phyloP scores from a whole-genome alignment of 805 yeast genomes.

The Hanseniaspora nectarophila region DNA sequence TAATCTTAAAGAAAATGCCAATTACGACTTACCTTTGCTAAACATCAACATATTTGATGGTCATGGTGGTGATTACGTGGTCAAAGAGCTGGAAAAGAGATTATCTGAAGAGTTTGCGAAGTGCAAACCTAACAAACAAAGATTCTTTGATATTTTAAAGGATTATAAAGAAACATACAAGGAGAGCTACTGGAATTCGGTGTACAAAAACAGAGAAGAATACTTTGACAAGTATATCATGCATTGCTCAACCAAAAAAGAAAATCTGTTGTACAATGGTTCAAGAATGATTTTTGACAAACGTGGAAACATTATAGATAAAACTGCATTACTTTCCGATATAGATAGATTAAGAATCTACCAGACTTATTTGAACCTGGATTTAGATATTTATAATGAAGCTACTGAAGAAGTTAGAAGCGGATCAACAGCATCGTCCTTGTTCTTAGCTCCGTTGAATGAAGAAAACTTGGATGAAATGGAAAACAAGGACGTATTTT shows the following conservation, averaged over 20 bases:
- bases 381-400: slow-evolving; percentile 22
- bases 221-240: slow-evolving; percentile 29
- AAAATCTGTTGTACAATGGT: slow-evolving; percentile 26
- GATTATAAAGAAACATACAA: slow-evolving; percentile 32
- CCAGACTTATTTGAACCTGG: slow-evolving; percentile 25
- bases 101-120: slow-evolving; percentile 45
- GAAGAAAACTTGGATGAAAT: slow-evolving; percentile 16
- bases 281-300: slow-evolving; percentile 29
- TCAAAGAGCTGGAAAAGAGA: slow-evolving; percentile 44
- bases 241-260: slow-evolving; percentile 28
- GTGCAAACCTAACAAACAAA: slow-evolving; percentile 25
- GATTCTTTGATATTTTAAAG: slow-evolving; percentile 36
- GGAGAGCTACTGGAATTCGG: slow-evolving; percentile 68
- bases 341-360: slow-evolving; percentile 25
- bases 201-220: slow-evolving; percentile 40
- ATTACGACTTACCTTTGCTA: slow-evolving; percentile 34
- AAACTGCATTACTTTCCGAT: slow-evolving; percentile 26
- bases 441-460: slow-evolving; percentile 32
- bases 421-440: slow-evolving; percentile 69
- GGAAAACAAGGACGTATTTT: slow-evolving; percentile 31
- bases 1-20: slow-evolving; percentile 14
- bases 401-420: slow-evolving; percentile 28
- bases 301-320: slow-evolving; percentile 29
- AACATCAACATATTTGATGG: slow-evolving; percentile 80
- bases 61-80: slow-evolving; percentile 78